Evolutionary conservation across 1,139 yeast species (phyloP).

Genomic region (Saccharomyces hybrid): DNA sequence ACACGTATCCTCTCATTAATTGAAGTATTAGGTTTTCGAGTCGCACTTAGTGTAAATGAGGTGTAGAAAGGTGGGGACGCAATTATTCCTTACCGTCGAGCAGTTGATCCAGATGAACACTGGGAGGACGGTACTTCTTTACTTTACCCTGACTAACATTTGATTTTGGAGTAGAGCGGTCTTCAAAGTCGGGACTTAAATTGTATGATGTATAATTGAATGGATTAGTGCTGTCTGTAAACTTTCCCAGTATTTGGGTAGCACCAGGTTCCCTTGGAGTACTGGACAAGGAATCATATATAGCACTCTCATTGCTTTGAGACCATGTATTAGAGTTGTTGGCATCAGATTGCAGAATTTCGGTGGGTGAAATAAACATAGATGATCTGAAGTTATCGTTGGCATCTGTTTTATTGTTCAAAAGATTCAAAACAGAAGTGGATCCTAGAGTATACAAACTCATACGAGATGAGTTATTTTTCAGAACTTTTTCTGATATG

Average conservation of each 20-base stretch:
- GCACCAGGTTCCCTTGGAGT: slow-evolving; percentile 5
- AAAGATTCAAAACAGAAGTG: slow-evolving; percentile 8
- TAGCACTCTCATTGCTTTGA: slow-evolving; percentile 3
- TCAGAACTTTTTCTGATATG: slow-evolving; percentile 19
- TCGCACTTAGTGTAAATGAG: neutral
- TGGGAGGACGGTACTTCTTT: slow-evolving; percentile 15
- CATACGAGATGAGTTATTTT: slow-evolving; percentile 13
- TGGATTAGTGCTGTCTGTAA: neutral
- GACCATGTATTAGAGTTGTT: slow-evolving; percentile 2
- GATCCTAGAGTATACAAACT: slow-evolving; percentile 23
- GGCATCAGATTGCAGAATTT: slow-evolving; percentile 18
- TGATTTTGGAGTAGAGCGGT: neutral
- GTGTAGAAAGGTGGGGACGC: neutral
- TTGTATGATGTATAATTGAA: neutral
- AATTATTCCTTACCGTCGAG: slow-evolving; percentile 10
- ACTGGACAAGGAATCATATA: slow-evolving; percentile 5
- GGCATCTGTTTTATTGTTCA: slow-evolving; percentile 5
- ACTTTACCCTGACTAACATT: slow-evolving; percentile 4
- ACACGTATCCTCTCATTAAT: neutral
- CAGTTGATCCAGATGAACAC: slow-evolving; percentile 17
- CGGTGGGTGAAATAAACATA: slow-evolving; percentile 36
- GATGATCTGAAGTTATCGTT: slow-evolving; percentile 21
- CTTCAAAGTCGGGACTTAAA: neutral
- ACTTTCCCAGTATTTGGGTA: slow-evolving; percentile 5
- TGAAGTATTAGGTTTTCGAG: neutral